A percentile compares a stretch with the other conserved stretches of the same genome.
Conservation (phyloP, 805 yeast species). For the Pichia membranifaciens region DNA sequence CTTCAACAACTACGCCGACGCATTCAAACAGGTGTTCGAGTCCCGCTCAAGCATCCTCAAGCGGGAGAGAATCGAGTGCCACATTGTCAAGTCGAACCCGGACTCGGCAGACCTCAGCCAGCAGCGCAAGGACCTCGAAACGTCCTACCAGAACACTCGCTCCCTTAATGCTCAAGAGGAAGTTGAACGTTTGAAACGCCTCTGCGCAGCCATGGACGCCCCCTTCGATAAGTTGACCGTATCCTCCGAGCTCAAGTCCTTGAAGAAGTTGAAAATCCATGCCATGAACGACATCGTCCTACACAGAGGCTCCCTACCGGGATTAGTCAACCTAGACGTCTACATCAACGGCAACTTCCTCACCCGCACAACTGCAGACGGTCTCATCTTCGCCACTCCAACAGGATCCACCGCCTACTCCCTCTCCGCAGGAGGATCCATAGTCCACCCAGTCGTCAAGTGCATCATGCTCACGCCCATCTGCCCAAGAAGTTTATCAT, state of each 20-base stretch:
- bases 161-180: conserved; percentile 6
- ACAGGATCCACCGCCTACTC: conserved; percentile 96
- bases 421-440: conserved; percentile 84
- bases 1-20: conserved; percentile 50
- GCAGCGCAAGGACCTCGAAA: conserved; percentile 1
- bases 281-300: conserved; percentile 91
- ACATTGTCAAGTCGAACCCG: conserved; percentile 35
- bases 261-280: conserved; percentile 32
- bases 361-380: conserved; percentile 91
- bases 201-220: conserved; percentile 14
- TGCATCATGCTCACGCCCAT: conserved; percentile 82
- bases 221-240: conserved; percentile 15
- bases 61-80: conserved; percentile 75
- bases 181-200: conserved; percentile 11
- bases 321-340: conserved; percentile 77
- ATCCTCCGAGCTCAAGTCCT: conserved; percentile 12
- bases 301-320: conserved; percentile 86
- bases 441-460: conserved; percentile 83
- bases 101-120: neutral
- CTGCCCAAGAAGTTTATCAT: conserved; percentile 87
- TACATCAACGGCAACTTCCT: conserved; percentile 76
- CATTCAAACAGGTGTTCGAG: conserved; percentile 60
- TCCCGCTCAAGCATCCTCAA: conserved; percentile 69
- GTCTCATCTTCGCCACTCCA: conserved; percentile 79
- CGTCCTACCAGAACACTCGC: conserved; percentile 5